Conservation (phyloP, 805 yeast species). For the Candida xyloterini region DNA sequence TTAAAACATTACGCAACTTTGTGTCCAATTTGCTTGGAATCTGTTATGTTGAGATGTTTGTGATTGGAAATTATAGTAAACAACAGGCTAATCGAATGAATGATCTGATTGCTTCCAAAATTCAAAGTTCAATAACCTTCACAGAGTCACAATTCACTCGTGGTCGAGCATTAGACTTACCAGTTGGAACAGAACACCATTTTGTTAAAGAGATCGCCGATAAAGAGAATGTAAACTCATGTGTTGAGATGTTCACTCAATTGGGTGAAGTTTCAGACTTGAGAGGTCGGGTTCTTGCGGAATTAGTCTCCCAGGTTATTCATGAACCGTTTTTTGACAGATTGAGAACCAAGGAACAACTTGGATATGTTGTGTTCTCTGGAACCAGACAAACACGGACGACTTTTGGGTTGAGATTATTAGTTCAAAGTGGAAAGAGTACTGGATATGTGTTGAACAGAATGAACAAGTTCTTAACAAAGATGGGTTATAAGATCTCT, state of each 20-base stretch:
- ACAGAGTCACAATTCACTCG: constrained; percentile 43
- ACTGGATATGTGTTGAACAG: constrained; percentile 73
- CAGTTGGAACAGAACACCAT: constrained; percentile 39
- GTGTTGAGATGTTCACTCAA: constrained; percentile 76
- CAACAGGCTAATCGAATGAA: constrained; percentile 52
- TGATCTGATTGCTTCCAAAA: constrained; percentile 38
- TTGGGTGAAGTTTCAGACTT: constrained; percentile 51
- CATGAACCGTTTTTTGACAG: constrained; percentile 89
- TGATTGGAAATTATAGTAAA: constrained; percentile 67
- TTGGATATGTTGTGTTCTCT: constrained; percentile 91
- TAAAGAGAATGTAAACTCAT: constrained; percentile 71
- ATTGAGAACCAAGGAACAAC: constrained; percentile 88
- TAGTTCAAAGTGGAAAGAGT: constrained; percentile 81
- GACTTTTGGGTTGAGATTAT: constrained; percentile 65
- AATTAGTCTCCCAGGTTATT: constrained; percentile 66
- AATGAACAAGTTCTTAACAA: constrained; percentile 61
- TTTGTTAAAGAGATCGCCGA: constrained; percentile 57
- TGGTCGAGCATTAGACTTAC: constrained; percentile 42
- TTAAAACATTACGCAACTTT: constrained; percentile 35
- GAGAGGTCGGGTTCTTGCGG: constrained; percentile 47
- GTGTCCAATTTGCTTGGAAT: constrained; percentile 54
- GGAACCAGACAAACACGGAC: constrained; percentile 69
- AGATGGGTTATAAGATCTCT: constrained; percentile 41
- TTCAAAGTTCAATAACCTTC: constrained; percentile 37
- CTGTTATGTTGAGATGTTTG: constrained; percentile 65